A percentile compares a stretch with the other conserved stretches of the same genome.
phyloP scores from a whole-genome alignment of 306 rosid genomes.

The Amphicarpaea edgeworthii region DNA sequence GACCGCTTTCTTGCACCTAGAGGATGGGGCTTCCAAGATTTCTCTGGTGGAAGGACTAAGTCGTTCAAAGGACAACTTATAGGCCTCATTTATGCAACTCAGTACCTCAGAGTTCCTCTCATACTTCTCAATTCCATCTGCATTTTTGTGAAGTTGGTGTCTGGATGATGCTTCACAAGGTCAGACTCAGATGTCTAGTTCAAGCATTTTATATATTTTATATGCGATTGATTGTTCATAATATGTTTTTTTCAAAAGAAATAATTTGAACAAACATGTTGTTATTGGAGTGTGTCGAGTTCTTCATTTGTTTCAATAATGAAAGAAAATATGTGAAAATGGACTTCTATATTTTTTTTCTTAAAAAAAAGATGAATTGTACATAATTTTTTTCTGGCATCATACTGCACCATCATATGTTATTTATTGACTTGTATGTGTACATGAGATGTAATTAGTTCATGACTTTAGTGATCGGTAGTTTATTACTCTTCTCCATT shows the following conservation, averaged over 20 bases:
- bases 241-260: neutral
- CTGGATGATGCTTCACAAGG: conserved; percentile 62
- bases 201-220: neutral
- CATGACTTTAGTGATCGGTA: neutral
- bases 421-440: neutral
- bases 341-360: neutral
- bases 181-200: conserved; percentile 45
- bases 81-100: conserved; percentile 84
- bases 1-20: conserved; percentile 73
- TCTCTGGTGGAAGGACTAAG: conserved; percentile 66
- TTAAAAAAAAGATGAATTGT: neutral
- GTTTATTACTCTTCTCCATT: neutral
- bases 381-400: neutral
- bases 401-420: neutral
- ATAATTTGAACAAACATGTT: neutral
- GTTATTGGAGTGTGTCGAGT: conserved; percentile 1
- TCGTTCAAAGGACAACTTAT: conserved; percentile 79
- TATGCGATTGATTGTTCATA: neutral
- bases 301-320: neutral
- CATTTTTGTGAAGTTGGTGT: conserved; percentile 73
- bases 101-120: conserved; percentile 80
- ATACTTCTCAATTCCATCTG: conserved; percentile 68
- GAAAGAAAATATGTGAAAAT: neutral
- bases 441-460: neutral
- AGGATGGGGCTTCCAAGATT: conserved; percentile 71